Conservation (phyloP, 345 rosid genomes). For the Erysimum cheiranthoides region DNA sequence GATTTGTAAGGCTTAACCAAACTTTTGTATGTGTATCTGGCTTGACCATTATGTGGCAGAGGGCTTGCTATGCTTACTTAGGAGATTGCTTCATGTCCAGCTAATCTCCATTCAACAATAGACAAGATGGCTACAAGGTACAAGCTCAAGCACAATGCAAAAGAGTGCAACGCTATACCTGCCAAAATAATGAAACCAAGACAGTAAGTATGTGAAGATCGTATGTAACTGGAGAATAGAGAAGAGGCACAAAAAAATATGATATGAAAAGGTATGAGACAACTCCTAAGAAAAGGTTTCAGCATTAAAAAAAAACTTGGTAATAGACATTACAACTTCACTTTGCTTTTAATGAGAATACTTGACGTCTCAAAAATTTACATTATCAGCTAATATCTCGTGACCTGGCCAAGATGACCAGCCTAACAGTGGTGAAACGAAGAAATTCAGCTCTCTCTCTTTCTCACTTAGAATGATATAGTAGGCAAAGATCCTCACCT, state of each 20-base stretch:
- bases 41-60: constrained; percentile 16
- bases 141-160: constrained; percentile 1
- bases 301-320: no score
- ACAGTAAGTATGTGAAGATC: neutral
- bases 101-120: constrained; percentile 19
- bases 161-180: constrained; percentile 11
- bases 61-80: constrained; percentile 1
- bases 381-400: neutral
- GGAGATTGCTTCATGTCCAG: constrained; percentile 16
- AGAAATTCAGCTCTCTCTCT: neutral
- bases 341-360: no score
- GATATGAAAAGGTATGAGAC: constrained; percentile 11
- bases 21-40: constrained; percentile 7
- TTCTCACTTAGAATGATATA: constrained; percentile 16
- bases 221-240: neutral
- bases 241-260: neutral
- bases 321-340: neutral
- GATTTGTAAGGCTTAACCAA: constrained; percentile 12
- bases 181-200: constrained; percentile 1
- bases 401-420: constrained; percentile 1
- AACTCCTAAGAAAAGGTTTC: neutral
- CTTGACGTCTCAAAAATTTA: neutral
- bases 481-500: constrained; percentile 25
- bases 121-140: constrained; percentile 4
- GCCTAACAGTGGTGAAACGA: constrained; percentile 11